These are phyloP conservation scores for Ceriops decandra DNA, from an alignment of 345 rosid genomes.

Conservation along the genomic window DNA sequence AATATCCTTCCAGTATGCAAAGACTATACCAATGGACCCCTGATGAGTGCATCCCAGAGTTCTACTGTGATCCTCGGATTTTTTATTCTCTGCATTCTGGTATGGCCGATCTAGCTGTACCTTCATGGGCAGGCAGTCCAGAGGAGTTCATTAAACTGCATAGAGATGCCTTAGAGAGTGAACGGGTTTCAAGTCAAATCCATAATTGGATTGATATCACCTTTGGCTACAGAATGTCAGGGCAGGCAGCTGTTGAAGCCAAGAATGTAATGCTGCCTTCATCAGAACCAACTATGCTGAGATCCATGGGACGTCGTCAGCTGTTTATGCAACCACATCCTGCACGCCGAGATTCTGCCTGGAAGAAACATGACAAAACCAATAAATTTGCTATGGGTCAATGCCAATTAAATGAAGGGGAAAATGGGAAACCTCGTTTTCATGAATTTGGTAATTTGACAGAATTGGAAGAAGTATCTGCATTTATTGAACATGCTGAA, in stretches of 20 bases:
- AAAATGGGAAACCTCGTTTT: slow-evolving; percentile 39
- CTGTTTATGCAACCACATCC: slow-evolving; percentile 80
- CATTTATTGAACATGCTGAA: slow-evolving; percentile 66
- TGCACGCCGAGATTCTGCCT: slow-evolving; percentile 39
- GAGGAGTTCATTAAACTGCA: slow-evolving; percentile 84
- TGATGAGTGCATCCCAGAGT: slow-evolving; percentile 97
- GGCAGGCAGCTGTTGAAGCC: slow-evolving; percentile 78
- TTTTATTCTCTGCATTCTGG: slow-evolving; percentile 70
- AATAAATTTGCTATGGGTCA: slow-evolving; percentile 31
- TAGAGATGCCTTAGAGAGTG: slow-evolving; percentile 81
- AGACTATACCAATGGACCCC: slow-evolving; percentile 98
- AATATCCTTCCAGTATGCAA: slow-evolving; percentile 92
- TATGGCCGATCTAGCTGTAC: slow-evolving; percentile 90
- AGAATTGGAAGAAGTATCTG: slow-evolving; percentile 68
- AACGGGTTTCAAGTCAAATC: slow-evolving; percentile 61
- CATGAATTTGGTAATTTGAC: slow-evolving; percentile 49
- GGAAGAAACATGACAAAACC: slow-evolving; percentile 25
- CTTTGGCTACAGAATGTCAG: slow-evolving; percentile 92
- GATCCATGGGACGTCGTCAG: slow-evolving; percentile 84
- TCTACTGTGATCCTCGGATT: slow-evolving; percentile 72
- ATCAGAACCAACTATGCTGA: slow-evolving; percentile 57
- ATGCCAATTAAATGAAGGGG: slow-evolving; percentile 37
- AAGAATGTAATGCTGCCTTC: slow-evolving; percentile 94
- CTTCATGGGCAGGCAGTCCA: slow-evolving; percentile 74
- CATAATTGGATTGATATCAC: slow-evolving; percentile 91